Base-by-base conservation (phyloP, 1,139 yeast species). In the Debaryomyces coudertii region DNA sequence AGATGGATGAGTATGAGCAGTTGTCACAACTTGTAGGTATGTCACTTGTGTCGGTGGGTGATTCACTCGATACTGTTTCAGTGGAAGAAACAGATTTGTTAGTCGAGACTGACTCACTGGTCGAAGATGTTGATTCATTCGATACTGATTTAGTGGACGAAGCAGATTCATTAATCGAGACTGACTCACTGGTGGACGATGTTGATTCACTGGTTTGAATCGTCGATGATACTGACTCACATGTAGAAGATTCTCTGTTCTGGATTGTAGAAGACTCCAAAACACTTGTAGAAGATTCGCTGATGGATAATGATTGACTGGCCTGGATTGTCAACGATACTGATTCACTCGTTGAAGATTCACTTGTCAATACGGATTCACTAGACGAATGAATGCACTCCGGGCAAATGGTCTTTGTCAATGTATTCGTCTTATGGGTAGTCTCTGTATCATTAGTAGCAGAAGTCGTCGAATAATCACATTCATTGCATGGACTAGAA, bases 381-480 rank as follows among this genome's bases (percentile, higher is more conserved):
- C 24, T 33, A 7, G 33, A 14, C 22, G 25, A 11, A 28, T 18
- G 41, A 22, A 12, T n/a, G 18, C 41, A 38, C 28, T 38, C 41
- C 3, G 27, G 9, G 20, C 36, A 33, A 18, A 33, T 4, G 11
- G 36, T 33, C 18, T 33, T 12, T 2, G 36, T 29, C 18, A 29
- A 18, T 18, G 36, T 33, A n/a, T 33, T 33, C n/a, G 24, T 20
- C n/a, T 33, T 20, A 3, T 8, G 20, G 5, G 36, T 18, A 18
- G 36, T 33, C 7, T 20, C 36, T 8, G 36, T 33, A 14, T 33
- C 36, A 11, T 7, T 33, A 8, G 7, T 20, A 11, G 36, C 9
- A 2, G 14, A 15, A 3, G 36, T 9, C 2, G 24, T 25, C 12
- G 28, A 25, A 4, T 25, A 7, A 4, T 5, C 18, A 18, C 34